Base-by-base conservation (phyloP, 2,329 filamentous ascomycete genomes). In the Ophiostoma perfectum region DNA sequence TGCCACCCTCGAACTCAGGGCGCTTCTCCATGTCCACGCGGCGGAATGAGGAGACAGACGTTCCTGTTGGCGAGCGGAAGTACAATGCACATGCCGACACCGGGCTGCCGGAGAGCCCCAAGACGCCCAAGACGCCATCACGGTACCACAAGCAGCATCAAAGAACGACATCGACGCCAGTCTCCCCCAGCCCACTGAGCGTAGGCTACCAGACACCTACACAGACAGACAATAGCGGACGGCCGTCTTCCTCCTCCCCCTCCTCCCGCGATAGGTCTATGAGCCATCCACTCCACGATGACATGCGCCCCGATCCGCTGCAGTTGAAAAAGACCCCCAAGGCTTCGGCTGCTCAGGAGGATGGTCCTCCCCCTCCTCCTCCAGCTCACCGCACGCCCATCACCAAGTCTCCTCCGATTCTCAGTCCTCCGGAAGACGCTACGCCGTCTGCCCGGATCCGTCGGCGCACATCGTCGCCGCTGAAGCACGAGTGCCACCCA, bases 401-500 rank as follows among this genome's bases (percentile, higher is more conserved):
- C 64, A 77, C 78, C 63, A 77, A 80, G 72, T 76, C 80, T 70
- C 71, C 78, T 72, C 74, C 76, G 65, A 75, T 71, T 76, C 80
- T 74, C 78, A 80, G 70, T 68, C 82, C 76, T 72, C 88, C 77
- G 75, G 81, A 75, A 74, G 88, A 80, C 73, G 77, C 73, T 73
- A 78, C 71, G 76, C 79, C 76, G 74, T 77, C 73, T 72, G 77
- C 76, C 72, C 82, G 77, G 77, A 72, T 86, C 36, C 86, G 89
- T 75, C 87, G 93, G 62, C 87, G 93, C 18, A 90, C 88, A 1
- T 98, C 95, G 0, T 99, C 95, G 1, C 95, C 95, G 0, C 82
- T 99, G 65, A 99, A 99, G 80, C 94, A 98, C 76, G 94, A 99
- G 79, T 99, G 97, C 74, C 89, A 93, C 71, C 94, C 94, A 14